Evolutionary conservation across 176 grass and related monocot species (phyloP), one percentile per base, ranked within the genome.

Genomic region (Carex cristatella): DNA sequence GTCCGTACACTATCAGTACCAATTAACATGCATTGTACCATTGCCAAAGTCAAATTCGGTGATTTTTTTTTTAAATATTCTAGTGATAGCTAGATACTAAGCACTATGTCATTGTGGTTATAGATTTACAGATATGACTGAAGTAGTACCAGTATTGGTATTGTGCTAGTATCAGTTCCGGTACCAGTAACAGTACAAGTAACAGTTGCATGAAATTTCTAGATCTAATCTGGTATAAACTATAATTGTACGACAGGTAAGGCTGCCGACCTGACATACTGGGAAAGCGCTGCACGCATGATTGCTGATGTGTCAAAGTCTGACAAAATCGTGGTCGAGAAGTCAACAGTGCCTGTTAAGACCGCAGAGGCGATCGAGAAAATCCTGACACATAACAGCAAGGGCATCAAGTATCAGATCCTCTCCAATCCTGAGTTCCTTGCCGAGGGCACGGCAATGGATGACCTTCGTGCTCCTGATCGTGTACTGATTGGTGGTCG

Each of bases 391-490:
- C 94, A 97, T 89, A 97, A 97, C 88, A 97, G 94, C 89, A 97
- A 94, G 85, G 94, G 94, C 75, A 94, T 97, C 86, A 97, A 94
- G 78, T 97, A 90, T 84, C 94, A 97, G 91, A 97, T 97, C 87
- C 94, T 97, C 18, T 97, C 94, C 32, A 97, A 97, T 86, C 94
- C 94, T 1, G 94, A 97, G 88, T 97, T 97, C 86, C 94, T 97
- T 15, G 94, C 94, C 0, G 94, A 97, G 82, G 94, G 94, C 37
- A 97, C 94, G 0, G 94, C 94, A 0, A 97, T 97, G 15, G 84
- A 91, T 1, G 94, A 97, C 71, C 89, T 97, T 18, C 93, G 88
- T 88, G 91, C 88, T 48, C 94, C 94, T 18, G 94, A 97, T 84
- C 87, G 94, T 30, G 94, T 97, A 42, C 86, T 97, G 61, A 97